Conservation (phyloP, 2,329 filamentous ascomycete genomes). For the Cladosporium sp. region DNA sequence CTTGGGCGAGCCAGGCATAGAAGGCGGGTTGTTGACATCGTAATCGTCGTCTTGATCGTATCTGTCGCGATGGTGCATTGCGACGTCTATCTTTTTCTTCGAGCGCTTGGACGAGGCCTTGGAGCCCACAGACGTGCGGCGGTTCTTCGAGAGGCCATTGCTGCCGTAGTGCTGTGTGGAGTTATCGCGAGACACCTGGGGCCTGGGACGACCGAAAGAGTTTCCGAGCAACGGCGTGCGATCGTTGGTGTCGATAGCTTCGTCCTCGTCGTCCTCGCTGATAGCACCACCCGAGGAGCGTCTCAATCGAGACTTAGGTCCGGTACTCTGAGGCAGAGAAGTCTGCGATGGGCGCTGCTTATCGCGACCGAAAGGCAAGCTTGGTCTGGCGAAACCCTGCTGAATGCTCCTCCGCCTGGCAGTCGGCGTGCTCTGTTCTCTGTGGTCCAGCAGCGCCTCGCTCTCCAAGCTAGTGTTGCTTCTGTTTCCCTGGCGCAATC, state of each 20-base stretch:
- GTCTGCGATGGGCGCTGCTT: constrained; percentile 25
- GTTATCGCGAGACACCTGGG: constrained; percentile 32
- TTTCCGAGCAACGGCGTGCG: constrained; percentile 56
- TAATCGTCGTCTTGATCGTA: constrained; percentile 44
- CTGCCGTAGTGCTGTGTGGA: constrained; percentile 33
- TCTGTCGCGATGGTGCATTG: background rate
- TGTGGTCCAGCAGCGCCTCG: constrained; percentile 82
- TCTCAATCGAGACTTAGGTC: constrained; percentile 20
- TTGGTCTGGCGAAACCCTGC: constrained; percentile 32
- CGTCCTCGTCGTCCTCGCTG: constrained; percentile 53
- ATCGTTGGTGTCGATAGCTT: constrained; percentile 47
- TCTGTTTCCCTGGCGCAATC: constrained; percentile 55
- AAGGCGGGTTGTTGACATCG: constrained; percentile 67
- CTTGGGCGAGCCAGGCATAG: constrained; percentile 59
- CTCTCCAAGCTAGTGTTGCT: constrained; percentile 90
- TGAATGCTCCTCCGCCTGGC: constrained; percentile 47
- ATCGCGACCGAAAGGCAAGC: constrained; percentile 30
- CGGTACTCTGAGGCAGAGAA: constrained; percentile 19
- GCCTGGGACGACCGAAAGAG: constrained; percentile 36
- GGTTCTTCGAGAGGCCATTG: constrained; percentile 28
- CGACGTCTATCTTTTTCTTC: constrained; percentile 15
- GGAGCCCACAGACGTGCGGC: constrained; percentile 31
- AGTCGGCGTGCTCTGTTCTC: constrained; percentile 49
- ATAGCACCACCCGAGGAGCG: constrained; percentile 30
- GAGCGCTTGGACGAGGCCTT: constrained; percentile 27